Evolutionary conservation across 768 basidiomycete genomes (phyloP).

Genomic region (Russula compacta): DNA sequence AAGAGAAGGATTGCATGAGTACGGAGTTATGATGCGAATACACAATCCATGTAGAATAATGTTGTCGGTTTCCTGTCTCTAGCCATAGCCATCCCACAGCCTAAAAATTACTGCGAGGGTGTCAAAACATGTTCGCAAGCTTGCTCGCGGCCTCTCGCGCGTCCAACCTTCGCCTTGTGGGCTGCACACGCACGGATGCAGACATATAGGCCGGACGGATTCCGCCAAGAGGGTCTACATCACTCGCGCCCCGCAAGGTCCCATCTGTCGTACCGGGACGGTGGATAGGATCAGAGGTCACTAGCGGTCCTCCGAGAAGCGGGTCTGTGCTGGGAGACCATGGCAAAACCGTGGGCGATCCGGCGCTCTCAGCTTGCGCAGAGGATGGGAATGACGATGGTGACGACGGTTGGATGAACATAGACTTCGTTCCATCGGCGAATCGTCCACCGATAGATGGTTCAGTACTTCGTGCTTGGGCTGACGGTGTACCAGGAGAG

Average conservation of each 20-base stretch:
- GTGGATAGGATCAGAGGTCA: conserved; percentile 12
- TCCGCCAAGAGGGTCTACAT: conserved; percentile 57
- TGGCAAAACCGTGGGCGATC: neutral
- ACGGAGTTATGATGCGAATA: conserved; percentile 5
- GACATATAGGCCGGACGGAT: conserved; percentile 57
- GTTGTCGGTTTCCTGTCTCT: neutral
- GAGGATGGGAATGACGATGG: conserved; percentile 23
- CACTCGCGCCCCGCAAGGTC: conserved; percentile 19
- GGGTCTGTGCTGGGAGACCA: conserved; percentile 14
- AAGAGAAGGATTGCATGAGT: neutral
- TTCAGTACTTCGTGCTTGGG: conserved; percentile 27
- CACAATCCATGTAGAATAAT: conserved; percentile 7
- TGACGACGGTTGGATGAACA: conserved; percentile 55
- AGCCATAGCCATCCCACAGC: neutral
- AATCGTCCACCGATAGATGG: conserved; percentile 58
- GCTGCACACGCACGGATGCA: conserved; percentile 62
- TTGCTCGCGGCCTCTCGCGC: conserved; percentile 83
- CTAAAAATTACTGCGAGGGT: neutral
- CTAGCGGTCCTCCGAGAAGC: conserved; percentile 13
- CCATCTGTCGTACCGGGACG: conserved; percentile 15
- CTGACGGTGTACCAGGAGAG: conserved; percentile 25
- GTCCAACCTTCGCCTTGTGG: conserved; percentile 67
- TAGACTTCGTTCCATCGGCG: conserved; percentile 70
- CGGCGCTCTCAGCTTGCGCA: neutral
- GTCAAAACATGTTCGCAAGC: conserved; percentile 79